Evolutionary conservation across 331 rosid species (phyloP), one percentile per base, ranked within the genome.

Genomic region (Pyracantha coccinea): DNA sequence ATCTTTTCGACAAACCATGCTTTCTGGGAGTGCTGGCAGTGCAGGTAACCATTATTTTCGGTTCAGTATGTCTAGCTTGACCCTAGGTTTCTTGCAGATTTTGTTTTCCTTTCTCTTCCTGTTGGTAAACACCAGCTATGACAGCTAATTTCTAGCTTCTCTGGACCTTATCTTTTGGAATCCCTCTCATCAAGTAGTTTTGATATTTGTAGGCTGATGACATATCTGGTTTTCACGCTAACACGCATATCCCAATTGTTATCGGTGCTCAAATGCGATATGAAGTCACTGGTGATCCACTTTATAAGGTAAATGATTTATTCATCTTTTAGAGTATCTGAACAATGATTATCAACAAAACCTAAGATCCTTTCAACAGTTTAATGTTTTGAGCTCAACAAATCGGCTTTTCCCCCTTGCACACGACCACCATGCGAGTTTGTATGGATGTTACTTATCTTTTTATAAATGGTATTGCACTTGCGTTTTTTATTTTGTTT

Each of bases 1-100:
- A 93, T 86, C 93, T 93, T 45, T 93, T 91, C 41, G 98, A 93
- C 83, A 93, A 93, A 72, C 98, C 98, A 13, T 93, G 98, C 83
- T 93, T 93, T 78, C 79, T 93, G 23, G 98, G 96, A 29, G 7
- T 87, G 75, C 93, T 93, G 77, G 97, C 98, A 23, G 83, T 91
- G 20, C 85, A 93, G 93, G 98, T 93, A 89, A 53, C 69, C 77
- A 31, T 54, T 60, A 15, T 52, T 47, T 66, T 75, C 12, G 6
- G 7, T 75, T 77, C 41, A 45, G 31, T 76, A 24, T 21, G 13
- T 75, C 25, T 47, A 62, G 70, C 31, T 7, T 6, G 57, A 52
- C 10, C 21, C 10, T 73, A 41, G 66, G 68, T 31, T 41, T 35
- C 29, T 19, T 10, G 41, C 14, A 38, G 2, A 70, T 47, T 52